Percentiles rank a stretch among this genome's conserved stretches.
phyloP scores from a whole-genome alignment of 1,284 basidiomycete genomes.

The Ustilago trichophora region DNA sequence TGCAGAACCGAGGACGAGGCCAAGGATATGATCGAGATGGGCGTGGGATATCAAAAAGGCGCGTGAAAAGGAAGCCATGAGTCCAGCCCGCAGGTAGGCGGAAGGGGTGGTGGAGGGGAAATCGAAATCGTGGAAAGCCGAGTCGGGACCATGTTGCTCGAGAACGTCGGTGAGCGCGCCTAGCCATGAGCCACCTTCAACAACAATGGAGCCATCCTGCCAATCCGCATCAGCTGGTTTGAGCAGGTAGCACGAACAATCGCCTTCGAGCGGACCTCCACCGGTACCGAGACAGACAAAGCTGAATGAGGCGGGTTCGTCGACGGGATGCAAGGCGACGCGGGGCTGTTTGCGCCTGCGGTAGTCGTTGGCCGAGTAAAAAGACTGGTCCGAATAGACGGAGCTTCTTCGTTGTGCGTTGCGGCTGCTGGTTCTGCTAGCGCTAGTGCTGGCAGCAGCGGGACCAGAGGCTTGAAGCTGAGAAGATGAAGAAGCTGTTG shows the following conservation, averaged over 20 bases:
- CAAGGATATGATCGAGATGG: conserved; percentile 81
- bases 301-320: conserved; percentile 51
- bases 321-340: conserved; percentile 34
- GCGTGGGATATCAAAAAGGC: conserved; percentile 76
- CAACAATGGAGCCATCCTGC: conserved; percentile 63
- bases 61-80: conserved; percentile 57
- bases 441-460: not conserved
- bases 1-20: conserved; percentile 79
- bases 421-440: conserved; percentile 8
- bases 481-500: conserved; percentile 6
- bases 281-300: conserved; percentile 67
- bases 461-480: not conserved
- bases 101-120: conserved; percentile 47
- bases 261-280: conserved; percentile 68
- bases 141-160: conserved; percentile 51
- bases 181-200: conserved; percentile 66
- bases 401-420: conserved; percentile 17
- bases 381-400: conserved; percentile 32
- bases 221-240: conserved; percentile 64
- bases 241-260: conserved; percentile 67
- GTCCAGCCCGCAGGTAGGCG: conserved; percentile 52
- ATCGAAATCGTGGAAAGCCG: conserved; percentile 53
- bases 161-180: conserved; percentile 58
- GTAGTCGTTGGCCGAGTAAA: conserved; percentile 39
- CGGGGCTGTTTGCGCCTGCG: conserved; percentile 41